phyloP scores from a whole-genome alignment of 1,139 yeast species.

The Pichia sp. region DNA sequence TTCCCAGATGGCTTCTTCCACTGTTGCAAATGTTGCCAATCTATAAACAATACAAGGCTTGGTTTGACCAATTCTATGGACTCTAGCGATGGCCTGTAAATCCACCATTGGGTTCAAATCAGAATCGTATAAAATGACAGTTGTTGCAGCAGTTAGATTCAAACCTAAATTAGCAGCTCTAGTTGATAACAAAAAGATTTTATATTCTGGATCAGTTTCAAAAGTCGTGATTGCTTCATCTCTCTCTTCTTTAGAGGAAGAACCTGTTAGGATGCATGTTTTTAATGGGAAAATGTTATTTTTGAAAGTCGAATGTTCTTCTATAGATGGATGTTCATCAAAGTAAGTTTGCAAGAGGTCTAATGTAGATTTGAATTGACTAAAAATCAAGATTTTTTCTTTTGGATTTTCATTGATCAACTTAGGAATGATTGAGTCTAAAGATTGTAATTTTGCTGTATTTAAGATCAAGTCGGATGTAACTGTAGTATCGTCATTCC shows the following conservation, averaged over 20 bases:
- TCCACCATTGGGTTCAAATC: slow-evolving; percentile 99
- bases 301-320: background rate
- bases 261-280: slow-evolving; percentile 65
- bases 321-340: slow-evolving; percentile 26
- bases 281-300: slow-evolving; percentile 14
- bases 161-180: slow-evolving; percentile 96
- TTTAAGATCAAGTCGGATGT: slow-evolving; percentile 35
- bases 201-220: slow-evolving; percentile 25
- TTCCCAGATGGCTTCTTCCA: slow-evolving; percentile 78
- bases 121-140: slow-evolving; percentile 85
- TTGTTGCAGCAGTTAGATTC: slow-evolving; percentile 82
- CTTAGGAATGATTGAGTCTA: slow-evolving; percentile 59
- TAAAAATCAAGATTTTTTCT: slow-evolving; percentile 76
- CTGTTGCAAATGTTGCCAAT: slow-evolving; percentile 70
- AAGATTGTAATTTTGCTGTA: slow-evolving; percentile 70
- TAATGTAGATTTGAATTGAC: slow-evolving; percentile 79
- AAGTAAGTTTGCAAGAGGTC: slow-evolving; percentile 77
- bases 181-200: slow-evolving; percentile 75
- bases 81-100: slow-evolving; percentile 93
- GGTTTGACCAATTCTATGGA: slow-evolving; percentile 88
- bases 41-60: slow-evolving; percentile 82
- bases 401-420: slow-evolving; percentile 36
- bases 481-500: slow-evolving; percentile 41
- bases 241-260: slow-evolving; percentile 62
- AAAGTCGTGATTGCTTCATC: slow-evolving; percentile 63